phyloP scores from a whole-genome alignment of 2,329 filamentous ascomycete species.

The Keithomyces neogunnii region DNA sequence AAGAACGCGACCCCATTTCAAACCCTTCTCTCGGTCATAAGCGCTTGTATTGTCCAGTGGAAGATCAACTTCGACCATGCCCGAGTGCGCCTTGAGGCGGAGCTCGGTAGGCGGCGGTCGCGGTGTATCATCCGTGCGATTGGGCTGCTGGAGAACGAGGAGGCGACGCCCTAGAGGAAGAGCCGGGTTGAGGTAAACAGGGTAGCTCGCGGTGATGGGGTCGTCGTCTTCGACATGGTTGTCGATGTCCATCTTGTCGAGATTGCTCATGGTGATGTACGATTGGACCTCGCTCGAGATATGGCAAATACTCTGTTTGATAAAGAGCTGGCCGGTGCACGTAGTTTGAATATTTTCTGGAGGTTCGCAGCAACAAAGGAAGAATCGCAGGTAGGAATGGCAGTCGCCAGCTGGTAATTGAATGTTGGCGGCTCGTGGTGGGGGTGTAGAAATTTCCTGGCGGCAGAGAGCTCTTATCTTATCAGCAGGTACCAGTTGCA shows the following conservation, averaged over 20 bases:
- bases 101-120: constrained; percentile 56
- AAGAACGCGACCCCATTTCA: constrained; percentile 74
- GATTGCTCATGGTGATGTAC: constrained; percentile 1
- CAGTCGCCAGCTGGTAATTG: not conserved
- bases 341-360: too few species aligned
- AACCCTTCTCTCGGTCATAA: constrained; percentile 78
- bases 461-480: constrained; percentile 2
- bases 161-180: constrained; percentile 55
- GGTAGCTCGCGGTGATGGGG: constrained; percentile 67
- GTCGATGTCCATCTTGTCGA: constrained; percentile 16
- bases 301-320: not conserved
- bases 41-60: constrained; percentile 63
- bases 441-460: constrained; percentile 1
- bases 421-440: not conserved
- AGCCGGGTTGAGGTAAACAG: constrained; percentile 75
- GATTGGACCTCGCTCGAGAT: not conserved
- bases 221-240: constrained; percentile 41
- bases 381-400: too few species aligned
- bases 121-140: constrained; percentile 52
- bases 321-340: not conserved
- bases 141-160: constrained; percentile 84
- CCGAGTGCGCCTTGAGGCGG: constrained; percentile 72
- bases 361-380: too few species aligned
- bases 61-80: constrained; percentile 89
- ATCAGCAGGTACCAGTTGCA: not conserved